A percentile compares a stretch with the other conserved stretches of the same genome.
Evolutionary conservation across 1,139 yeast species (phyloP).

Genomic region (Kodamaea fungicola): DNA sequence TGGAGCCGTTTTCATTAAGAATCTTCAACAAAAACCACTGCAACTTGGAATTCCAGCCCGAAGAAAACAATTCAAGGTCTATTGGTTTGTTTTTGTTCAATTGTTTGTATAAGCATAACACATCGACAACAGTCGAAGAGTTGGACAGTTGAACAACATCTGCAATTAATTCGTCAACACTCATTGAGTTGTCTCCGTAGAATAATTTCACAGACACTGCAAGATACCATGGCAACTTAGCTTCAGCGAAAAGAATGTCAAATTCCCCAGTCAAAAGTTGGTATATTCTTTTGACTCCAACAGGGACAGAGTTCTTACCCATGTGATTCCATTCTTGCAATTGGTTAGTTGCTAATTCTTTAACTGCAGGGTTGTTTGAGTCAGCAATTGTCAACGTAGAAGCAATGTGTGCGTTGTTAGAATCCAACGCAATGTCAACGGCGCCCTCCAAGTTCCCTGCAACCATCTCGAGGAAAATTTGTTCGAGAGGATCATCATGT

Average conservation of each 20-base stretch:
- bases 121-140: constrained; percentile 15
- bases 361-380: constrained; percentile 58
- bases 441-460: constrained; percentile 63
- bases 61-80: constrained; percentile 4
- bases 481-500: constrained; percentile 38
- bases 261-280: constrained; percentile 61
- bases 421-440: constrained; percentile 51
- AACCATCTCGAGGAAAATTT: constrained; percentile 50
- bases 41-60: constrained; percentile 27
- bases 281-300: constrained; percentile 53
- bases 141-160: constrained; percentile 1
- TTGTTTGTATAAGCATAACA: constrained; percentile 21
- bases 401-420: constrained; percentile 66
- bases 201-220: constrained; percentile 56
- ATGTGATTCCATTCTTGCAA: constrained; percentile 59
- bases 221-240: constrained; percentile 64
- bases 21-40: constrained; percentile 58
- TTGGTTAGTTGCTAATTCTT: constrained; percentile 56
- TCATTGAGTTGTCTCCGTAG: constrained; percentile 52
- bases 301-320: constrained; percentile 46
- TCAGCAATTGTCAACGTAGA: constrained; percentile 68
- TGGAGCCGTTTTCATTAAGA: constrained; percentile 16
- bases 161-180: constrained; percentile 21
- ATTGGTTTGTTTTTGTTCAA: constrained; percentile 3
- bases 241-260: constrained; percentile 27